Evolutionary conservation across 2,329 filamentous ascomycete species (phyloP).

Genomic region (Penicillium hordei): DNA sequence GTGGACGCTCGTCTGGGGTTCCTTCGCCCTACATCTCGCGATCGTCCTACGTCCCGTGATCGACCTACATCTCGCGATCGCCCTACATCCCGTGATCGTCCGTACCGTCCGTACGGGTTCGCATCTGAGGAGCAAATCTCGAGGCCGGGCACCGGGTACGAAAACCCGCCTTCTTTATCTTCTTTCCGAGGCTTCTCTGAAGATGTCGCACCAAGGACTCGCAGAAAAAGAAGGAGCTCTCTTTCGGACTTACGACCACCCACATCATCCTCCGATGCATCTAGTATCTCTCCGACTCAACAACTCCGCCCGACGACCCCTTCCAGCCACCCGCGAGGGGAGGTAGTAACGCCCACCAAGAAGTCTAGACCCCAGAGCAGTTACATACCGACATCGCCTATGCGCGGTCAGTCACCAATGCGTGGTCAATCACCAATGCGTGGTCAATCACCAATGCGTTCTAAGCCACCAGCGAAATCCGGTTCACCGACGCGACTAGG

Average conservation of each 20-base stretch:
- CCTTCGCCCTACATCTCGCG: slow-evolving; percentile 57
- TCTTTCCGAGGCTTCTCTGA: slow-evolving; percentile 54
- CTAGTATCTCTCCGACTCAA: slow-evolving; percentile 33
- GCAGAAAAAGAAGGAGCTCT: slow-evolving; percentile 86
- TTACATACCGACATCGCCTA: slow-evolving; percentile 30
- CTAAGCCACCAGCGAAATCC: slow-evolving; percentile 35
- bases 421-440: not conserved
- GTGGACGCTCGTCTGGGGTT: slow-evolving; percentile 53
- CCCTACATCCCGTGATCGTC: slow-evolving; percentile 53
- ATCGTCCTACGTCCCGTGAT: slow-evolving; percentile 47
- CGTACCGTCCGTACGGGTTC: slow-evolving; percentile 52
- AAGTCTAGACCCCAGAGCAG: slow-evolving; percentile 32
- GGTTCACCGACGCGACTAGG: slow-evolving; percentile 30
- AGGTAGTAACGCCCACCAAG: slow-evolving; percentile 31
- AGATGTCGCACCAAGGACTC: slow-evolving; percentile 44
- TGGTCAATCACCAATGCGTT: slow-evolving; percentile 28
- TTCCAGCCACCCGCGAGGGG: slow-evolving; percentile 29
- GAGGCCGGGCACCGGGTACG: slow-evolving; percentile 48
- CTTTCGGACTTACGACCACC: slow-evolving; percentile 78
- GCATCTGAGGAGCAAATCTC: slow-evolving; percentile 48
- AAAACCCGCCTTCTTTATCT: slow-evolving; percentile 48
- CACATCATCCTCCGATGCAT: slow-evolving; percentile 60
- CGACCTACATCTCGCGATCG: slow-evolving; percentile 35
- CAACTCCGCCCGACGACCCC: slow-evolving; percentile 41
- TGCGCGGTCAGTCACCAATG: slow-evolving; percentile 20